Base-by-base conservation (phyloP, 1,139 yeast species). In the Nakaseomyces glabratus region DNA sequence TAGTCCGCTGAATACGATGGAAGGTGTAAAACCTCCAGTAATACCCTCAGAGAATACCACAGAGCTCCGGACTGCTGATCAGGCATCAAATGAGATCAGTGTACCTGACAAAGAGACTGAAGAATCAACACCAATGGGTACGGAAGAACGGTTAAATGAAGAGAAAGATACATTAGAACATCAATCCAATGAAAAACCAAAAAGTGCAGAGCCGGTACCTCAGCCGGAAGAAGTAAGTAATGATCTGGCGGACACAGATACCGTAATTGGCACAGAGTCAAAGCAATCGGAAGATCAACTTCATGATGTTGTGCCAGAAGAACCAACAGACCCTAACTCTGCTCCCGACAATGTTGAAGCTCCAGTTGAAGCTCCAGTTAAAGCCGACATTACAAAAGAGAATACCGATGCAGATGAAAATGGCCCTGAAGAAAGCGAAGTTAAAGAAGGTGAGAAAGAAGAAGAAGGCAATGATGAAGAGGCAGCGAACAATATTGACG, bases 361-460 rank as follows among this genome's bases (percentile, higher is more conserved):
- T 4, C 3, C 20, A 3, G 20, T 26, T 7, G 29, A 16, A 5
- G 13, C 6, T 26, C 20, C 29, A 12, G 20, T 20, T 17, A 13
- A 11, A 37, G 16, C 13, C 14, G 17, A 32, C 8, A 18, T 11
- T 24, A 14, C 19, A 11, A 21, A 19, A 24, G 30, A 33, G 14
- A 33, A 28, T 3, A 10, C 17, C 16, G 33, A 15, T 15, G 32
- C 28, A 6, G 34, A 28, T 5, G 43, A 46, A 11, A 45, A 42
- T 6, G 42, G 48, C 7, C 36, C 37, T n/a, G 37, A 39, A 14
- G 41, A 44, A 11, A 45, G 39, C 4, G 41, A 43, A 17, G 37
- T 35, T 9, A 42, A 44, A 24, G 26, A 19, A n/a, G 32, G 10
- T 4, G 17, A 4, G 10, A 20, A 19, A 11, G 28, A 23, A 14